Evolutionary conservation across 192 early-diverging fungal genomes (phyloP), one percentile per base, ranked within the genome.

Genomic region (Linnemannia elongata): DNA sequence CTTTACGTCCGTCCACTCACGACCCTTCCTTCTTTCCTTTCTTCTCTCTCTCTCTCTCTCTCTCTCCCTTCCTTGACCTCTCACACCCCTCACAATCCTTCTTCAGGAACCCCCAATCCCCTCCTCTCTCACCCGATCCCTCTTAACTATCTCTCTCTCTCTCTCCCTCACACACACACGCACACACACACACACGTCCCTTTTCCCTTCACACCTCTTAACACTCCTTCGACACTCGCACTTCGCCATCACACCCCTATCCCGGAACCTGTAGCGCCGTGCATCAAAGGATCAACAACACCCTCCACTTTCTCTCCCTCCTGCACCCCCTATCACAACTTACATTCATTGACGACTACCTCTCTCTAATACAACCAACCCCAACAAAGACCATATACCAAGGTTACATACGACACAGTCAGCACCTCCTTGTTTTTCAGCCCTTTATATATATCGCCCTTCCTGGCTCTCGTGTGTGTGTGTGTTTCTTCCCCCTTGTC

Each of bases 351-450:
- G 22, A 20, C 41, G 38, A 63, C 15, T 39, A 24, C 38, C 57
- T 47, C 12, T 70, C 74, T 35, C 27, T 54, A 24, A 20, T 38
- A n/a, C 57, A 17, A 39, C 38, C 54, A 27, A 36, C 27, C 33
- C 18, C 39, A 68, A 8, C 27, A 12, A 47, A 24, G 17, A 20
- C 12, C 20, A 7, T 15, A 47, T 27, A 68, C 9, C 60, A 15
- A 24, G 20, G 41, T 22, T 60, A 10, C 63, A 45, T 42, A 60
- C 33, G 30, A 79, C 70, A 30, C 22, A n/a, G 71, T 33, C 44
- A 60, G n/a, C 69, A 52, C 70, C 79, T 81, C 79, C 79, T 74
- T 75, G 24, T 77, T 77, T 76, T 41, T 4, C 54, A 35, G 44
- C 44, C 17, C n/a, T n/a, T 80, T 74, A 41, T 74, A 20, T 24